Conservation (phyloP, 106 monocot genomes). For the Posidonia australis region DNA sequence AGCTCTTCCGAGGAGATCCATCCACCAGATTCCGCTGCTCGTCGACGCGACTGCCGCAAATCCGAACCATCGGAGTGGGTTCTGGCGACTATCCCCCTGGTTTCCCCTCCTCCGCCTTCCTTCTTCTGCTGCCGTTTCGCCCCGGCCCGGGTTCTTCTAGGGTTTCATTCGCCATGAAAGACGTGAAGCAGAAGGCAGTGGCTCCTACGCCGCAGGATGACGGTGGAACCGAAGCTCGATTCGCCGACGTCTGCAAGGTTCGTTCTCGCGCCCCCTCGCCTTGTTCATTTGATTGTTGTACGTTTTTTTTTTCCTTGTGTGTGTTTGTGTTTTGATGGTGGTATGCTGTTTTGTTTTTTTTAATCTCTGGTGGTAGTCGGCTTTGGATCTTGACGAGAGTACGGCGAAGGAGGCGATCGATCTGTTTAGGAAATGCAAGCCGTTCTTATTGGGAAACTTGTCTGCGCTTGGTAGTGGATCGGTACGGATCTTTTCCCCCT, state of each 20-base stretch:
- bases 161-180: too few species aligned
- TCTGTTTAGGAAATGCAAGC: conserved; percentile 55
- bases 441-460: conserved; percentile 40
- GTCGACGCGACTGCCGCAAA: too few species aligned
- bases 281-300: not conserved
- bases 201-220: too few species aligned
- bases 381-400: conserved; percentile 49
- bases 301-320: not conserved
- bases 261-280: not conserved
- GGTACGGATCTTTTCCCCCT: conserved; percentile 19
- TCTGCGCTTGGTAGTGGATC: conserved; percentile 59
- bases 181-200: too few species aligned
- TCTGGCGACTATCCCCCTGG: too few species aligned
- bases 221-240: conserved; percentile 55
- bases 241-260: conserved; percentile 70
- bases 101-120: too few species aligned
- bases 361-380: conserved; percentile 29
- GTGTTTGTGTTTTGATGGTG: not conserved
- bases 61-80: too few species aligned
- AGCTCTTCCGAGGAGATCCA: too few species aligned
- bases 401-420: conserved; percentile 43
- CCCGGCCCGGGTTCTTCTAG: too few species aligned
- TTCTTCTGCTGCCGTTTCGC: too few species aligned
- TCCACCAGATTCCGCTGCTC: too few species aligned
- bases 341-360: too few species aligned